These are phyloP conservation scores for Sporisorium exsertum DNA, from an alignment of 1,284 basidiomycete genomes.

Conservation along the genomic window DNA sequence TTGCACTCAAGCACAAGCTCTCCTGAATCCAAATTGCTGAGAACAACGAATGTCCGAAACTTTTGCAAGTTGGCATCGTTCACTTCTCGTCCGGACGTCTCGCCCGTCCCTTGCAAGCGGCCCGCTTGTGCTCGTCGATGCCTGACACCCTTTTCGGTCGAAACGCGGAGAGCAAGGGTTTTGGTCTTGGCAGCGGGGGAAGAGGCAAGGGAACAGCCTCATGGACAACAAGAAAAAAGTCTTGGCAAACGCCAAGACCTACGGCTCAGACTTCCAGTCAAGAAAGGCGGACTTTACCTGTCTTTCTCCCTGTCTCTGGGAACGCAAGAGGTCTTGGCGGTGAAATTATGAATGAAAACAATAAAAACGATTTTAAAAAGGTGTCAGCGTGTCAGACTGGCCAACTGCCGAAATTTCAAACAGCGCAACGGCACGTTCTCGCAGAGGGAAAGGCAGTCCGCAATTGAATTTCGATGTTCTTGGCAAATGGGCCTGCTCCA, in stretches of 20 bases:
- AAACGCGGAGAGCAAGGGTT: background rate
- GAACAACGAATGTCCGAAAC: too few relatives aligned
- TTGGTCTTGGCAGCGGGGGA: conserved; percentile 4
- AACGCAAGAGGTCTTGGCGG: conserved; percentile 7
- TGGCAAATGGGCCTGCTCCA: background rate
- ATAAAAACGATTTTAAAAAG: background rate
- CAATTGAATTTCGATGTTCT: background rate
- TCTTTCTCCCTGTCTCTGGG: background rate
- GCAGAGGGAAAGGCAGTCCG: background rate
- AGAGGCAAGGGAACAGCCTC: conserved; percentile 1
- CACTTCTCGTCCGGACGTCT: conserved; percentile 15
- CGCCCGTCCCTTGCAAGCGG: background rate
- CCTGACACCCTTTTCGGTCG: background rate
- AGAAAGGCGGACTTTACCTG: background rate
- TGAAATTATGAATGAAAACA: background rate
- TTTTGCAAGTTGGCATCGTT: too few relatives aligned
- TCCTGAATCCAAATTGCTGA: too few relatives aligned
- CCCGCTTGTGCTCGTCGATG: background rate
- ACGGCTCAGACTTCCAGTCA: conserved; percentile 13
- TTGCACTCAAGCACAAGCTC: background rate
- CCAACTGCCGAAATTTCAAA: background rate
- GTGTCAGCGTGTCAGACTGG: background rate
- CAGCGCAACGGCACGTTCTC: background rate
- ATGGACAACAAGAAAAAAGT: conserved; percentile 27
- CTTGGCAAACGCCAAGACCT: conserved; percentile 51